These are phyloP conservation scores for Flaveria brownii DNA, from an alignment of 129 eudicot genomes.

Conservation along the genomic window DNA sequence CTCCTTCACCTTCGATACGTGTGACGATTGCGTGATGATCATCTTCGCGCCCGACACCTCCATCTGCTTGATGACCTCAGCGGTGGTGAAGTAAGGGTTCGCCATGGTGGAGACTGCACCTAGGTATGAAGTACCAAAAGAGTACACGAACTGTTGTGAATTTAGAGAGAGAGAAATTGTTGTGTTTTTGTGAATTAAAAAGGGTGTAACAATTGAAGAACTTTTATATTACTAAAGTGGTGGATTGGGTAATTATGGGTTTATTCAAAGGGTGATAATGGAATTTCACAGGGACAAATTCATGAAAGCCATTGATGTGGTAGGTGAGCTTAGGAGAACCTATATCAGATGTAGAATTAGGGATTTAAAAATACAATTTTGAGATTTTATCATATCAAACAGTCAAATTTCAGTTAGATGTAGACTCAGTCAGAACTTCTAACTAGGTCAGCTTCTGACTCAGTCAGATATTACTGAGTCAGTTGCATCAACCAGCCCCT, in stretches of 20 bases:
- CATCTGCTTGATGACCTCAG: conserved; percentile 80
- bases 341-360: no score
- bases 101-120: conserved; percentile 90
- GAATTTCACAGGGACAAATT: background rate
- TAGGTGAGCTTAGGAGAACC: conserved; percentile 40
- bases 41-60: conserved; percentile 66
- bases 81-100: conserved; percentile 74
- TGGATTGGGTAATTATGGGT: conserved; percentile 34
- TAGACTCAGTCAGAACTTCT: no score
- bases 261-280: conserved; percentile 39
- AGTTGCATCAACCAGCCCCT: no score
- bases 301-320: conserved; percentile 25
- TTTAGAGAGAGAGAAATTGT: conserved; percentile 8
- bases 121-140: conserved; percentile 78
- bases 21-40: conserved; percentile 58
- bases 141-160: conserved; percentile 23
- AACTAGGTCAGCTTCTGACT: no score
- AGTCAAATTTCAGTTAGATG: no score
- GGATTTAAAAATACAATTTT: no score
- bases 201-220: no score
- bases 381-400: no score
- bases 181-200: background rate
- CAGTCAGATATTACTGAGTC: no score
- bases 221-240: conserved; percentile 16
- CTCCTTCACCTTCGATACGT: conserved; percentile 60